A percentile compares a stretch with the other conserved stretches of the same genome.
Evolutionary conservation across 1,284 basidiomycete genomes (phyloP).

Genomic region (Puccinia polysora): DNA sequence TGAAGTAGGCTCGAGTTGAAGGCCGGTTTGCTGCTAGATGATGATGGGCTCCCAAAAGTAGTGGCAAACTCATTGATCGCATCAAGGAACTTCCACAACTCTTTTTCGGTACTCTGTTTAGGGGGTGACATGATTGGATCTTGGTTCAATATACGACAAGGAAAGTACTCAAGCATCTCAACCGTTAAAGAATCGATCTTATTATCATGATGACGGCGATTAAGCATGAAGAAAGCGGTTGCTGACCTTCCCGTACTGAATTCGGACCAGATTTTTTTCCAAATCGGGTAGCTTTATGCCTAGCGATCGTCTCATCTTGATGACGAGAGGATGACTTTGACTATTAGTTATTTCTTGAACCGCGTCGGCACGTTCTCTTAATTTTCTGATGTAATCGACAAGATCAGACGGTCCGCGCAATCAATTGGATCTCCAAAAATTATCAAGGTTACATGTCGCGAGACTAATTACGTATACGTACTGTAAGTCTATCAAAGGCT

Average conservation of each 20-base stretch:
- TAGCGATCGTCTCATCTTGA: conserved; percentile 35
- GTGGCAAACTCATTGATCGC: conserved; percentile 49
- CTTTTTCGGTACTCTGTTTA: conserved; percentile 18
- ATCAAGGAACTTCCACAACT: conserved; percentile 32
- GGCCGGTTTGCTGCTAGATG: background rate
- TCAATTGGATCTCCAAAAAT: background rate
- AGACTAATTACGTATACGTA: background rate
- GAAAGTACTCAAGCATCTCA: too few relatives aligned
- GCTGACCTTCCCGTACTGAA: conserved; percentile 49
- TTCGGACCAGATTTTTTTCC: conserved; percentile 50
- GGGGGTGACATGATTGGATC: background rate
- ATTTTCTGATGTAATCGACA: background rate
- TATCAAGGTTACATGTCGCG: background rate
- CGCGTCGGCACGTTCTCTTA: conserved; percentile 27
- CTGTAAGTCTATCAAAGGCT: conserved; percentile 49
- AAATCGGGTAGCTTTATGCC: conserved; percentile 48
- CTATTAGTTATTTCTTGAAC: conserved; percentile 9
- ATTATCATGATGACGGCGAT: too few relatives aligned
- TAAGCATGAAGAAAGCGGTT: background rate
- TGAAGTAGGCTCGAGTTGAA: conserved; percentile 46
- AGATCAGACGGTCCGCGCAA: background rate
- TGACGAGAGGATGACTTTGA: conserved; percentile 23
- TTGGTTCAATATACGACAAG: too few relatives aligned
- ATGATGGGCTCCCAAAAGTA: conserved; percentile 38
- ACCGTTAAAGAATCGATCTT: too few relatives aligned